Evolutionary conservation across 345 rosid genomes (phyloP), one percentile per base, ranked within the genome.

Genomic region (Aquilaria malaccensis): DNA sequence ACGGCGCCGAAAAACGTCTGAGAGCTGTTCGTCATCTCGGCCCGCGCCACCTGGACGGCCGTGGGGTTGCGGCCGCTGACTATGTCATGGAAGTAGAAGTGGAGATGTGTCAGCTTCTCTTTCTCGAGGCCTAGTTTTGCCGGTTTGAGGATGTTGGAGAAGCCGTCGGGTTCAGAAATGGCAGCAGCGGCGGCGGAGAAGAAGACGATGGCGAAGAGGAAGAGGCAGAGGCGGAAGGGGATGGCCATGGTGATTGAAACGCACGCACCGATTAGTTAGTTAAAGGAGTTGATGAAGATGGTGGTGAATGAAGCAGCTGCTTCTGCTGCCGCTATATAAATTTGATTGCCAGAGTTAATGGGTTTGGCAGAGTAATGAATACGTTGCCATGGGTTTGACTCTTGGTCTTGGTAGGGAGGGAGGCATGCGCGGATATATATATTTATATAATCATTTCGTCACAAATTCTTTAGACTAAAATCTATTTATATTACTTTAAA

Each of bases 61-160:
- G 78, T 81, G 32, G 82, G 70, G 69, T 77, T 78, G 31, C 56
- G 59, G 30, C 84, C 80, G 49, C 74, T 48, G 30, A 74, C 56
- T 11, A 69, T 67, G 67, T 86, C 92, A 50, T 86, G 92, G 81
- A 81, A 81, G 73, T 76, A 83, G 69, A 83, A 72, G 64, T 74
- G 85, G 52, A 83, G 81, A 64, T 83, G 92, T 48, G 68, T 76
- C 1, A 76, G 71, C 61, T 70, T 79, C 68, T 81, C 75, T 11
- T 32, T 47, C 66, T 64, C 61, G 43, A 74, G 81, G 46, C 72
- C 62, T 2, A 70, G 62, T n/a, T 46, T 58, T 22, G 51, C 33
- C 2, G 74, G 78, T 43, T 72, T 60, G 0, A 63, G 11, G 41
- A 55, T 61, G 64, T 37, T 66, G 1, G 67, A 61, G 75, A 76